A percentile compares a stretch with the other conserved stretches of the same genome.
Evolutionary conservation across 1,284 basidiomycete species (phyloP).

Genomic region (Chondrostereum purpureum): DNA sequence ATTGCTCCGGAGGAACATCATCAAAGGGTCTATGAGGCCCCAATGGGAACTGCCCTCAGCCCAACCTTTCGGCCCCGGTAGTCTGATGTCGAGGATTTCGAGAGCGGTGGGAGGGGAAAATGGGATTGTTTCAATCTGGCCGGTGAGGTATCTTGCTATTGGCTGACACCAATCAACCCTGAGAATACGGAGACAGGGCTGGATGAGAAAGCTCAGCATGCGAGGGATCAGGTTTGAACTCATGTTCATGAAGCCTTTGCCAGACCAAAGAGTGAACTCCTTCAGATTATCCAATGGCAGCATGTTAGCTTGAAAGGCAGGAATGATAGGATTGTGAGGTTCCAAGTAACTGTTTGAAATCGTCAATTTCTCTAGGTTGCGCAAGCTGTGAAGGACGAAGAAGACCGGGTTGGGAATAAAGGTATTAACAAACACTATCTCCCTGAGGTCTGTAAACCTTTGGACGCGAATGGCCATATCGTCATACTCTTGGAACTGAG

Average conservation of each 20-base stretch:
- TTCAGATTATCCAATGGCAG: neutral
- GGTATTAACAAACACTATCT: neutral
- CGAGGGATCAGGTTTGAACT: neutral
- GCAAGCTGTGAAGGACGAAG: neutral
- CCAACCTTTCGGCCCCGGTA: conserved; percentile 1
- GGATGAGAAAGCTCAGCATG: neutral
- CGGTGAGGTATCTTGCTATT: neutral
- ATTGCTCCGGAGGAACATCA: neutral
- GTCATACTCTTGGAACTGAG: neutral
- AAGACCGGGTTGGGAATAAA: neutral
- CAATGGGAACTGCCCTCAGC: conserved; percentile 1
- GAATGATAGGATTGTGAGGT: neutral
- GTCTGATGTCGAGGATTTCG: conserved; percentile 1
- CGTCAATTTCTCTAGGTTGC: neutral
- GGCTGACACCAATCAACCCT: conserved; percentile 1
- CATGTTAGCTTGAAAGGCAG: neutral
- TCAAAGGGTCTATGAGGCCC: conserved; percentile 1
- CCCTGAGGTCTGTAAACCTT: neutral
- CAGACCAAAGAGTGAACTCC: conserved; percentile 1
- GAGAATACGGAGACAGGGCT: neutral
- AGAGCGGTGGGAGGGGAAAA: neutral
- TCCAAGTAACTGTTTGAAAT: neutral
- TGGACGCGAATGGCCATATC: neutral
- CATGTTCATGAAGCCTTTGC: neutral
- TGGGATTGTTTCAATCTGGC: neutral